These are phyloP conservation scores for Myxozyma neotropica DNA, from an alignment of 805 yeast genomes.

Conservation along the genomic window DNA sequence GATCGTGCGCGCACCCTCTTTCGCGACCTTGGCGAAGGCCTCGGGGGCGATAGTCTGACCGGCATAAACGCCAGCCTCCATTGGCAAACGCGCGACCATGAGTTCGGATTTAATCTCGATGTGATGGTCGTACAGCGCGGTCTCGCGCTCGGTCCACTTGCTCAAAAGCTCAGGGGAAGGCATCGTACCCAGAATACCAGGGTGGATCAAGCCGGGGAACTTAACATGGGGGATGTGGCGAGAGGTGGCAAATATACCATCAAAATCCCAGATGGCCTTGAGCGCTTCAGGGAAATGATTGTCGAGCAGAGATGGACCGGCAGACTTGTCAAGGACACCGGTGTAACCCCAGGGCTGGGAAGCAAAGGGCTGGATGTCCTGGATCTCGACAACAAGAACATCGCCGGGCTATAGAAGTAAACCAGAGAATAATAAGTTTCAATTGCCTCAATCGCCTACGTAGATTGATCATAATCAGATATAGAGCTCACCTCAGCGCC, in stretches of 20 bases:
- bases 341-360: conserved; percentile 59
- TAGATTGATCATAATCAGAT: not conserved
- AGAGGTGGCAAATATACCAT: conserved; percentile 54
- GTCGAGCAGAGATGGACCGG: conserved; percentile 57
- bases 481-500: conserved; percentile 43
- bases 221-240: conserved; percentile 55
- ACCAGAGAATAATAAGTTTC: not conserved
- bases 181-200: conserved; percentile 54
- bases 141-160: conserved; percentile 53
- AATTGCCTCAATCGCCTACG: not conserved
- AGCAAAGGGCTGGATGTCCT: conserved; percentile 56
- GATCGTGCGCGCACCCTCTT: conserved; percentile 55
- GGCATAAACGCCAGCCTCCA: conserved; percentile 45
- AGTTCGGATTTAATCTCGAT: conserved; percentile 37
- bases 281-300: conserved; percentile 55
- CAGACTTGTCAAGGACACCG: conserved; percentile 52
- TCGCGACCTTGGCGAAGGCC: conserved; percentile 41
- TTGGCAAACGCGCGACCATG: conserved; percentile 50
- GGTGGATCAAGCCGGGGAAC: conserved; percentile 55
- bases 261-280: conserved; percentile 56
- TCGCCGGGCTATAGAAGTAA: conserved; percentile 46
- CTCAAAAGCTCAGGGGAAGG: conserved; percentile 50
- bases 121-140: conserved; percentile 41
- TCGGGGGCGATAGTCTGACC: conserved; percentile 46
- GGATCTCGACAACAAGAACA: conserved; percentile 52